Evolutionary conservation across 2,329 filamentous ascomycete species (phyloP), one percentile per base, ranked within the genome.

Genomic region (Ceratocystis colombiana): DNA sequence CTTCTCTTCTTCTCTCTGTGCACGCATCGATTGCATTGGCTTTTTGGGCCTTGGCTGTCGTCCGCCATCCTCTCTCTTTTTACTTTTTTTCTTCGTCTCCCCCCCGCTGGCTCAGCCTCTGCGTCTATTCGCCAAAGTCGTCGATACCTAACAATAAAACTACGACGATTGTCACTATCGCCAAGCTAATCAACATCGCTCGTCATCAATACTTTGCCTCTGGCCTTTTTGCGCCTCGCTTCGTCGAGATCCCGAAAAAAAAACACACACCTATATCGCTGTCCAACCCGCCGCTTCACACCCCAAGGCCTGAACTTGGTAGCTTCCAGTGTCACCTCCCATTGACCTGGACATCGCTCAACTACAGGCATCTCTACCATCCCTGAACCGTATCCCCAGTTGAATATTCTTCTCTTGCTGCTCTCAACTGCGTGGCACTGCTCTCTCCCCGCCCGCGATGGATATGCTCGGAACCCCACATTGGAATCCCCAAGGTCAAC

Each of bases 401-500:
- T 50, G 6, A 8, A 50, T 50, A 7, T 57, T 17, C 28, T 57
- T 6, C 25, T 57, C 50, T 22, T 37, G 25, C 25, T 33, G 15
- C 15, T n/a, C 59, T 20, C 37, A 7, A 20, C 17, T 28, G 12
- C 28, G 15, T 17, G 25, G 22, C 33, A 15, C 22, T 25, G 15
- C 12, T 7, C 53, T 33, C 15, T n/a, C 28, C 28, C 8, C 53
- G 12, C 20, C 12, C 28, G 62, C 45, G 46, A 64, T 69, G 67
- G 48, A 66, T 15, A 69, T 68, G 67, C 62, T 68, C 28, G 61
- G 55, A 57, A 62, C 59, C 17, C 44, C 59, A 10, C 67, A 74
- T 69, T 86, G 84, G 84, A 80, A 80, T 70, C 77, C 78, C 62
- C 80, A 83, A 72, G 82, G 84, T 70, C 81, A 84, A 71, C 77